Conservation (phyloP, 1,284 basidiomycete genomes). For the Microbotryum silenes-acaulis region DNA sequence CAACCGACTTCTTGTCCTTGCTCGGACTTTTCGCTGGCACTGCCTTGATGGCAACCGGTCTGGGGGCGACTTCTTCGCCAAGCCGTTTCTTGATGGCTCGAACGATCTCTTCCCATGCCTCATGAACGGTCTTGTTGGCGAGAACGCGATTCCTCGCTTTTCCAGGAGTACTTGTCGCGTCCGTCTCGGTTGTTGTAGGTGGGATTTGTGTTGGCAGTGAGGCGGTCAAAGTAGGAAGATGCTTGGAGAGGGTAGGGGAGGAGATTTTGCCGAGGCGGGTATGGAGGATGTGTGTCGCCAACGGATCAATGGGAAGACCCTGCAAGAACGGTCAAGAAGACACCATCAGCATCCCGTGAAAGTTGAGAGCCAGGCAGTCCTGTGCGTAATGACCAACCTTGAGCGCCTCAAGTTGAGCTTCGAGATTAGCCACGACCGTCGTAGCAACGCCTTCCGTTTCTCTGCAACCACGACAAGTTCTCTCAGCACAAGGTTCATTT, state of each 20-base stretch:
- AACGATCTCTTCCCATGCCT: conserved; percentile 26
- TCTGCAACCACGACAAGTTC: conserved; percentile 28
- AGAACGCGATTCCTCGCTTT: conserved; percentile 36
- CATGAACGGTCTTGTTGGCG: conserved; percentile 31
- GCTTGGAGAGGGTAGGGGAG: conserved; percentile 35
- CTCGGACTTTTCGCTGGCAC: conserved; percentile 31
- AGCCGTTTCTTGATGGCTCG: conserved; percentile 22
- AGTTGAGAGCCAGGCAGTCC: neutral
- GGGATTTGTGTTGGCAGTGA: conserved; percentile 45
- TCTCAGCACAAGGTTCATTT: neutral
- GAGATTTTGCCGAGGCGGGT: conserved; percentile 69
- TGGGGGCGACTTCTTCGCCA: conserved; percentile 15
- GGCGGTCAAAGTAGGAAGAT: conserved; percentile 27
- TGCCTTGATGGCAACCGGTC: conserved; percentile 26
- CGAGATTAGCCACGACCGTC: conserved; percentile 50
- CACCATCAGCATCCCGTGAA: neutral
- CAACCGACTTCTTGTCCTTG: conserved; percentile 19
- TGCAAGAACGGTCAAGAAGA: conserved; percentile 38
- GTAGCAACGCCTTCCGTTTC: conserved; percentile 38
- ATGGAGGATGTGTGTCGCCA: conserved; percentile 57
- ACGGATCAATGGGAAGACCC: conserved; percentile 53
- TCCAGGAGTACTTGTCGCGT: conserved; percentile 5
- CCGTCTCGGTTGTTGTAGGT: conserved; percentile 1
- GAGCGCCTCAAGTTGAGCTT: conserved; percentile 58
- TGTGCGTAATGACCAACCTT: conserved; percentile 48